Evolutionary conservation across 371 early-diverging fungal genomes (phyloP), one percentile per base, ranked within the genome.

Genomic region (Circinella minor): DNA sequence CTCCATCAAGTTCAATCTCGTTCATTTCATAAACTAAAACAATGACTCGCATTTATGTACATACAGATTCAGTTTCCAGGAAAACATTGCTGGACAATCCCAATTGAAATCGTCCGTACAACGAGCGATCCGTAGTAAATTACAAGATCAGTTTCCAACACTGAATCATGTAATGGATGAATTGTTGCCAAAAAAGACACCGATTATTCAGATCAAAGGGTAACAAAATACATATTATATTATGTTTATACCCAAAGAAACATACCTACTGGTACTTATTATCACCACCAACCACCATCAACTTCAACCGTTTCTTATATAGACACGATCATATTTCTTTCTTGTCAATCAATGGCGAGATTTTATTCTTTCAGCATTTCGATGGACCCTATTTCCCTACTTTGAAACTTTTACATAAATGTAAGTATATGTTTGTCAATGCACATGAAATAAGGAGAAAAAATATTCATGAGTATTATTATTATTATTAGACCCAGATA

Each of bases 31-130:
- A 43, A 43, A 43, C 43, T 43, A 9, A 27, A 43, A 43, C 43
- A 9, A 20, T 61, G 5, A 5, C 49, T 46, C 1, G 8, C 11
- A 47, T 47, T 61, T 54, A 55, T 55, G 55, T 10, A 3, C 57
- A 20, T 14, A 20, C 48, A 95, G 94, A 72, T 94, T 95, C 74
- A 91, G 75, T 71, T 78, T 88, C 65, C 88, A 87, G 68, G 92
- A 93, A 68, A 93, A 94, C 70, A 84, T 95, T 71, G 89, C 90
- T 69, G 91, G 92, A 48, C 93, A 95, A 74, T 93, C 90, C 68
- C 92, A 93, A 77, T 87, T 96, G 59, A 99, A 99, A 84, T 91
- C 96, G 49, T 96, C 97, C 37, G 96, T 95, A 51, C 96, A 96
- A 77, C 88, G 98, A 59, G 87, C 83, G 8, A 92, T 99, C 72